A percentile compares a stretch with the other conserved stretches of the same genome.
Conservation (phyloP, 805 yeast genomes). For the Yarrowia porcina region DNA sequence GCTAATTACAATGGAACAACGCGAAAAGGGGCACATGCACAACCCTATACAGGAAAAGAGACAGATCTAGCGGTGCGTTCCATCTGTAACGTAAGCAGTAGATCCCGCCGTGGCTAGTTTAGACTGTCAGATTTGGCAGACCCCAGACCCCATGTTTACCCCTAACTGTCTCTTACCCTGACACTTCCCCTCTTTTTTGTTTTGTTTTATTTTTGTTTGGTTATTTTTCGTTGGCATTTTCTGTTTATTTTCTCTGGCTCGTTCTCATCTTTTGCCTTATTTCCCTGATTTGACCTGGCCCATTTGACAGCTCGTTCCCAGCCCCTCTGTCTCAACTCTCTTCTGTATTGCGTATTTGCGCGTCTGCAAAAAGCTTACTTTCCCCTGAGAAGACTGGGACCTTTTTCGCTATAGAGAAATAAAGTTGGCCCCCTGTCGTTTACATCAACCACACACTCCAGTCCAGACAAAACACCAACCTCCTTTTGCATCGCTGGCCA, state of each 20-base stretch:
- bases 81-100: neutral
- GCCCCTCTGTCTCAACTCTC: neutral
- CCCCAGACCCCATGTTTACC: no score
- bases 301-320: neutral
- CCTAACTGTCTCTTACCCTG: no score
- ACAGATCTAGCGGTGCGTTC: no score
- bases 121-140: no score
- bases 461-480: neutral
- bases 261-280: no score
- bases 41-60: neutral
- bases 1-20: neutral
- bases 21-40: neutral
- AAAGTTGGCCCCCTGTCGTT: conserved; percentile 23
- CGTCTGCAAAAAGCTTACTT: conserved; percentile 4
- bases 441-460: neutral
- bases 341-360: neutral
- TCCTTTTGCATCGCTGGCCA: neutral
- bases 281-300: no score
- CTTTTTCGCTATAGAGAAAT: neutral
- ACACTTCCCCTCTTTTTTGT: neutral
- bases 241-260: no score
- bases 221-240: no score
- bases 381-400: neutral
- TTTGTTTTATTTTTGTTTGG: no score
- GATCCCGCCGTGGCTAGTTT: no score